A percentile compares a stretch with the other conserved stretches of the same genome.
These are phyloP conservation scores for Gossypium sturtianum DNA, from an alignment of 345 rosid species.

Conservation along the genomic window DNA sequence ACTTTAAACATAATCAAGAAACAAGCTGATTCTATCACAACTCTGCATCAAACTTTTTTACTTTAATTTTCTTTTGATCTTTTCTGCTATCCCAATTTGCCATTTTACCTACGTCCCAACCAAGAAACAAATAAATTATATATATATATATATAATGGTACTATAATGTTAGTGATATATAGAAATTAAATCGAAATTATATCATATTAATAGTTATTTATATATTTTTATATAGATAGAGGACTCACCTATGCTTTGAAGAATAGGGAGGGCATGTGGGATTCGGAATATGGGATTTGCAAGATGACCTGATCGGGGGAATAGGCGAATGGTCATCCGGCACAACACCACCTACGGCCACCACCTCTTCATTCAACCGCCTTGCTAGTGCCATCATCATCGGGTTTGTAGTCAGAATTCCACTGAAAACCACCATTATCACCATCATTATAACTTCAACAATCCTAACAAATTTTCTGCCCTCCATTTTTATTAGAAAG, in stretches of 20 bases:
- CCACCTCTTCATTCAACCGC: not conserved
- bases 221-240: not conserved
- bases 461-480: not conserved
- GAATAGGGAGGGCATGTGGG: not conserved
- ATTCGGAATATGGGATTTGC: not conserved
- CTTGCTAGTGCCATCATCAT: not conserved
- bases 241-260: not conserved
- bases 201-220: too few relatives aligned
- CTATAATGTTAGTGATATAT: too few relatives aligned
- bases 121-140: not conserved
- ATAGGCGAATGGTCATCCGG: not conserved
- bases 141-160: too few relatives aligned
- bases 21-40: not conserved
- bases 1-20: too few relatives aligned
- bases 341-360: not conserved
- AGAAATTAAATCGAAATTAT: too few relatives aligned
- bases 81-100: not conserved
- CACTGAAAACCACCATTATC: not conserved
- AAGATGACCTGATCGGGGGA: not conserved
- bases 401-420: not conserved
- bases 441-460: not conserved
- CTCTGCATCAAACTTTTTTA: not conserved
- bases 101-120: not conserved
- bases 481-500: not conserved
- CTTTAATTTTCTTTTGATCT: not conserved